Conservation (phyloP, 306 rosid species). For the Medicago lupulina region DNA sequence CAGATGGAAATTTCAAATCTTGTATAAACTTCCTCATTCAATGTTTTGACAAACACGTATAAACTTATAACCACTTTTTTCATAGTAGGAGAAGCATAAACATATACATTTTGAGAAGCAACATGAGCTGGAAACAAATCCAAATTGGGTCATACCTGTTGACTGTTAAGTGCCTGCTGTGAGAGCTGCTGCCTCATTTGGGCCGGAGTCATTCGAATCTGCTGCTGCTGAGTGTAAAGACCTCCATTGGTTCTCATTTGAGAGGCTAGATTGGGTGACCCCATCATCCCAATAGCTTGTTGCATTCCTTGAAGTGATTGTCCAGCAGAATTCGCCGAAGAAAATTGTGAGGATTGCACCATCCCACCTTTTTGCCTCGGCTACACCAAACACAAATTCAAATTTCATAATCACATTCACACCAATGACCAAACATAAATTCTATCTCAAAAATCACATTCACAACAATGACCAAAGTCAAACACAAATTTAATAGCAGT, state of each 20-base stretch:
- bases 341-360: slow-evolving; percentile 83
- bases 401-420: slow-evolving; percentile 33
- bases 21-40: not conserved
- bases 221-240: slow-evolving; percentile 67
- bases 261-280: slow-evolving; percentile 60
- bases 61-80: not conserved
- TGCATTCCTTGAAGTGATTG: slow-evolving; percentile 90
- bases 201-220: slow-evolving; percentile 67
- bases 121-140: not conserved
- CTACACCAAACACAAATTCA: slow-evolving; percentile 57
- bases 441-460: too few relatives aligned
- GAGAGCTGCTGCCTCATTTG: slow-evolving; percentile 87
- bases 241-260: slow-evolving; percentile 76
- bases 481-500: too few relatives aligned
- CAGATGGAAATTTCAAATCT: not conserved
- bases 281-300: slow-evolving; percentile 91
- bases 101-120: not conserved
- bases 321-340: slow-evolving; percentile 69
- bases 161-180: slow-evolving; percentile 68
- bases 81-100: not conserved
- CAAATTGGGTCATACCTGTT: slow-evolving; percentile 65
- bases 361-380: slow-evolving; percentile 84
- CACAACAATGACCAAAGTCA: too few relatives aligned
- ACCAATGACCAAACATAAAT: not conserved
- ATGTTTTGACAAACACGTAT: not conserved